Evolutionary conservation across 2,329 filamentous ascomycete genomes (phyloP), one percentile per base, ranked within the genome.

Genomic region (Grosmannia clavigera): DNA sequence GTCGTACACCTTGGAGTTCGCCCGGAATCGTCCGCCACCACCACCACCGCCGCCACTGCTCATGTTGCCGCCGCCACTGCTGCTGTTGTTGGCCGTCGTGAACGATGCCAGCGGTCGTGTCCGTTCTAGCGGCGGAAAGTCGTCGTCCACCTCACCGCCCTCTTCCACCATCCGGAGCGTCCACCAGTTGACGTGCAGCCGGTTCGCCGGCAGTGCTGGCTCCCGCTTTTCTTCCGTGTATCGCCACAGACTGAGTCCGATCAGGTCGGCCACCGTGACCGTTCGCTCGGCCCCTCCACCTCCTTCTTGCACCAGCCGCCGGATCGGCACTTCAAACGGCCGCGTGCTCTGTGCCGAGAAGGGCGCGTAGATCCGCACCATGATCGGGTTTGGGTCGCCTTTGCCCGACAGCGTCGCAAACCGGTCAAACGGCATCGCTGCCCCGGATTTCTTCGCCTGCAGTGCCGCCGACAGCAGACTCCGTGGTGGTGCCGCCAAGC

Each of bases 161-260:
- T 94, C 84, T 63, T 94, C 85, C 1, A 92, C 88, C 84, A 95
- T 91, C 50, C 88, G 81, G 60, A 95, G 74, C 29, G 85, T 89
- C 87, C 88, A 94, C 76, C 84, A 84, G 68, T 92, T 92, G 66
- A 92, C 85, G 66, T 89, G 90, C 58, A 84, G 76, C 68, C 90
- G 88, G 57, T 85, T 81, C 2, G 75, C 70, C 0, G 83, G 75
- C 11, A 94, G 75, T 0, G 79, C 69, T 3, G 89, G 89, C 64
- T 90, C 82, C 33, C 84, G 75, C 65, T 87, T 87, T 68, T 92
- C 88, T 66, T 92, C 86, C 55, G 83, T 82, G 69, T 92, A 94
- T 63, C 86, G 79, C 78, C 87, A 92, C 14, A 95, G 72, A 63
- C 85, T 85, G 63, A 92, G 78, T 0, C 89, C 90, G 64, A 95